These are phyloP conservation scores for Chara braunii DNA, from an alignment of 139 green algal genomes.

Conservation along the genomic window DNA sequence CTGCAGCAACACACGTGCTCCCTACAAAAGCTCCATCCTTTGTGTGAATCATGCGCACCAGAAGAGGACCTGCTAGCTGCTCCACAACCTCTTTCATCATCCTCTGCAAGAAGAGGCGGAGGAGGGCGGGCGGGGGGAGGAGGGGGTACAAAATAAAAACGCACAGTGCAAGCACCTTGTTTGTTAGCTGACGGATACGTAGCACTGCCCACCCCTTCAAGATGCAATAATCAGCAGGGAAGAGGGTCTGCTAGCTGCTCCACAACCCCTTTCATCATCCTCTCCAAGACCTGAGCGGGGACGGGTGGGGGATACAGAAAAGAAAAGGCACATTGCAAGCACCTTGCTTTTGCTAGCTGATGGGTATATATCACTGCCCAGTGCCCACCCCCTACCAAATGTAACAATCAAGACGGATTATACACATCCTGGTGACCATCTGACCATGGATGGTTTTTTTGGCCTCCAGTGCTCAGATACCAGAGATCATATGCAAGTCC, in stretches of 20 bases:
- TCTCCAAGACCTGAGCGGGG: slow-evolving; percentile 6
- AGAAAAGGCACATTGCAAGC: not conserved
- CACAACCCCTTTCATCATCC: slow-evolving; percentile 22
- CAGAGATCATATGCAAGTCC: too few species aligned
- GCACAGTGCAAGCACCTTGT: not conserved
- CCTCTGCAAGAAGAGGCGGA: slow-evolving; percentile 12
- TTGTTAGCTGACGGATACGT: not conserved
- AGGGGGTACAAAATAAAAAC: not conserved
- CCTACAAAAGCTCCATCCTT: slow-evolving; percentile 29
- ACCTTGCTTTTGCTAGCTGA: not conserved
- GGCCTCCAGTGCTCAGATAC: too few species aligned
- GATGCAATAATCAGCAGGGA: too few species aligned
- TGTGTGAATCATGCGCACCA: slow-evolving; percentile 51
- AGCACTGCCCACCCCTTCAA: too few species aligned
- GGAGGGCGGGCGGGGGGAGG: not conserved
- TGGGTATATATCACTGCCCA: too few species aligned
- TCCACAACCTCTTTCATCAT: slow-evolving; percentile 30
- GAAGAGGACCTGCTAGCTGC: slow-evolving; percentile 31
- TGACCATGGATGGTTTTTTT: too few species aligned
- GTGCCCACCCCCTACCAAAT: too few species aligned
- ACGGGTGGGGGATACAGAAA: not conserved
- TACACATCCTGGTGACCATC: too few species aligned
- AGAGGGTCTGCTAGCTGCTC: slow-evolving; percentile 32
- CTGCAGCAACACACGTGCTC: not conserved
- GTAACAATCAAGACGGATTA: too few species aligned